phyloP scores from a whole-genome alignment of 1,284 basidiomycete species.

The Ganoderma multipileum region DNA sequence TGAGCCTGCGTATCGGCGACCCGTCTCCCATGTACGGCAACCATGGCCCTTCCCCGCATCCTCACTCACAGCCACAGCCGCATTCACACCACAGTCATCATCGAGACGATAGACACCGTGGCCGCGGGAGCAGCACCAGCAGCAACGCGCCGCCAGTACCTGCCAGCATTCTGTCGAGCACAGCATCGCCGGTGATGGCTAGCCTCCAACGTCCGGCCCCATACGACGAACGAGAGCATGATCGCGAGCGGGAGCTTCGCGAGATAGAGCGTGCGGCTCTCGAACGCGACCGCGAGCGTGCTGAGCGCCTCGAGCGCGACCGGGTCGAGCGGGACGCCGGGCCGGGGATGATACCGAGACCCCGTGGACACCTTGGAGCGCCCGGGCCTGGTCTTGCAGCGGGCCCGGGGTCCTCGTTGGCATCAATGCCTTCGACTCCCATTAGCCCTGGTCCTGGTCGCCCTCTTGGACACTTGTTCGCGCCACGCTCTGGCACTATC shows the following conservation, averaged over 20 bases:
- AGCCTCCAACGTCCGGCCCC: slow-evolving; percentile 37
- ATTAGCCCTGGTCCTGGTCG: slow-evolving; percentile 22
- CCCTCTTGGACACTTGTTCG: slow-evolving; percentile 17
- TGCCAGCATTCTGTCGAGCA: slow-evolving; percentile 20
- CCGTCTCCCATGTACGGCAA: slow-evolving; percentile 40
- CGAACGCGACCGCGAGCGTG: slow-evolving; percentile 1
- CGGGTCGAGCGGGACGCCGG: slow-evolving; percentile 26
- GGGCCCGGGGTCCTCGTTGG: slow-evolving; percentile 29
- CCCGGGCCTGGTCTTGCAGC: slow-evolving; percentile 22
- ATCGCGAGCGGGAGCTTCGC: slow-evolving; percentile 26
- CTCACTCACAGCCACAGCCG: slow-evolving; percentile 23
- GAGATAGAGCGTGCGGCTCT: slow-evolving; percentile 16
- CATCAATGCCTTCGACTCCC: slow-evolving; percentile 24
- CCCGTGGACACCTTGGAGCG: slow-evolving; percentile 27
- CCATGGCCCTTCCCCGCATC: slow-evolving; percentile 18
- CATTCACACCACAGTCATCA: slow-evolving; percentile 25
- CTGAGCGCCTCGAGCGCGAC: slow-evolving; percentile 1
- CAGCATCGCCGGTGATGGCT: slow-evolving; percentile 40
- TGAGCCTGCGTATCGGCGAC: slow-evolving; percentile 35
- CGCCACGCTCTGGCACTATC: slow-evolving; percentile 22
- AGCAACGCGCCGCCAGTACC: slow-evolving; percentile 19
- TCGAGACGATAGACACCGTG: slow-evolving; percentile 22
- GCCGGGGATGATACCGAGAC: slow-evolving; percentile 23
- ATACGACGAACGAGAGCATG: slow-evolving; percentile 25
- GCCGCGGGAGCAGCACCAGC: slow-evolving; percentile 27